Percentiles rank a stretch among this genome's conserved stretches.
Conservation (phyloP, 306 rosid species). For the Cucumis cinereus region DNA sequence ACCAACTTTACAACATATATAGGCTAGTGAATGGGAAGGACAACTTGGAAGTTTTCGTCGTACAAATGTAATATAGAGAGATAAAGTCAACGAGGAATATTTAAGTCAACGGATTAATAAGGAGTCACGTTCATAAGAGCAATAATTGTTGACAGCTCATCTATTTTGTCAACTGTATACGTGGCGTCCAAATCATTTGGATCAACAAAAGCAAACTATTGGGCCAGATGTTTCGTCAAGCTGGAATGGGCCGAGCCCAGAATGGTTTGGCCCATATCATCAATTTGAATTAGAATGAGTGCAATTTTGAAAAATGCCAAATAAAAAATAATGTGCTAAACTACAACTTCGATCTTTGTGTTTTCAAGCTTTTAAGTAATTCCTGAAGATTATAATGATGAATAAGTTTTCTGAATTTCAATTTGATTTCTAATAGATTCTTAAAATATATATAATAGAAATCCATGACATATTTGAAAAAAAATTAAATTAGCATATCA, state of each 20-base stretch:
- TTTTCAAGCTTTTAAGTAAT: too few species aligned
- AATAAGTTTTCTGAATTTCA: too few species aligned
- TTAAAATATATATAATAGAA: too few species aligned
- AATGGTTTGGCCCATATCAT: not conserved
- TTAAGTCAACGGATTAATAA: not conserved
- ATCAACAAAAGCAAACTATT: not conserved
- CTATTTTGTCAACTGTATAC: not conserved
- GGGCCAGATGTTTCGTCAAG: not conserved
- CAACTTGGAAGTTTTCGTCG: not conserved
- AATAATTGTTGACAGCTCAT: not conserved
- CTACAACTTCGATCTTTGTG: too few species aligned
- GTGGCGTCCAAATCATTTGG: not conserved
- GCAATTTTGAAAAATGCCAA: not conserved
- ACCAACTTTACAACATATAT: too few species aligned
- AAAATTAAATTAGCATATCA: too few species aligned
- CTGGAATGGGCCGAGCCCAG: not conserved
- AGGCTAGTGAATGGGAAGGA: not conserved
- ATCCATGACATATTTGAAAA: too few species aligned
- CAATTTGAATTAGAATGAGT: not conserved
- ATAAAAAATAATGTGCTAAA: too few species aligned
- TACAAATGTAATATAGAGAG: not conserved
- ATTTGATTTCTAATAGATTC: too few species aligned
- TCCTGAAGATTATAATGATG: too few species aligned
- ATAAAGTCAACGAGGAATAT: not conserved
- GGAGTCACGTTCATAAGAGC: not conserved